A percentile compares a stretch with the other conserved stretches of the same genome.
Evolutionary conservation across 2,329 filamentous ascomycete genomes (phyloP).

Genomic region (Fusarium zealandicum): DNA sequence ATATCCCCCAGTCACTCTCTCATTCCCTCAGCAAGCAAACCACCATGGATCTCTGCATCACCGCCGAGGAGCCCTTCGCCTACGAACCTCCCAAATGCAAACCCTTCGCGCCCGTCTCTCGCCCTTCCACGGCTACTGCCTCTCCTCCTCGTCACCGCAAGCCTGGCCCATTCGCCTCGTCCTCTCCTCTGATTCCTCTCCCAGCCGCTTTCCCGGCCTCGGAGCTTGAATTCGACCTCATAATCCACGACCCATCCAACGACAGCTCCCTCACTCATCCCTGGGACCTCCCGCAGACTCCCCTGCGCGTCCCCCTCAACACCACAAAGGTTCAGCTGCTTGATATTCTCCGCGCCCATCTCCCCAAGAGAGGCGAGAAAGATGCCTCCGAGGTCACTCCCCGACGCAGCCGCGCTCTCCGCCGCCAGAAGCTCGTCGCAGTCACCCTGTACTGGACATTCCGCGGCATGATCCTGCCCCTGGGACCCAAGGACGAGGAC

Average conservation of each 20-base stretch:
- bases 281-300: constrained; percentile 34
- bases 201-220: not conserved
- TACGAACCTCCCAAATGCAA: constrained; percentile 28
- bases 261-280: constrained; percentile 39
- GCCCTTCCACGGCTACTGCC: constrained; percentile 4
- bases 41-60: constrained; percentile 40
- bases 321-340: constrained; percentile 40
- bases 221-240: constrained; percentile 37
- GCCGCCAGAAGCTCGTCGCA: constrained; percentile 31
- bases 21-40: not conserved
- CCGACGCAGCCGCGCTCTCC: constrained; percentile 6
- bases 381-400: constrained; percentile 4
- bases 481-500: constrained; percentile 32
- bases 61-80: constrained; percentile 38
- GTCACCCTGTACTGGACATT: constrained; percentile 39
- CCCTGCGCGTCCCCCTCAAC: constrained; percentile 25
- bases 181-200: not conserved
- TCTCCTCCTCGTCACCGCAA: constrained; percentile 16
- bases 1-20: not conserved
- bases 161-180: not conserved
- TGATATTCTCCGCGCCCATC: constrained; percentile 29
- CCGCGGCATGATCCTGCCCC: constrained; percentile 33
- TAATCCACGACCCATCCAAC: constrained; percentile 32
- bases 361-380: constrained; percentile 20
- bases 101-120: constrained; percentile 26